Base-by-base conservation (phyloP, 768 basidiomycete genomes). In the Psilocybe subaeruginosa region DNA sequence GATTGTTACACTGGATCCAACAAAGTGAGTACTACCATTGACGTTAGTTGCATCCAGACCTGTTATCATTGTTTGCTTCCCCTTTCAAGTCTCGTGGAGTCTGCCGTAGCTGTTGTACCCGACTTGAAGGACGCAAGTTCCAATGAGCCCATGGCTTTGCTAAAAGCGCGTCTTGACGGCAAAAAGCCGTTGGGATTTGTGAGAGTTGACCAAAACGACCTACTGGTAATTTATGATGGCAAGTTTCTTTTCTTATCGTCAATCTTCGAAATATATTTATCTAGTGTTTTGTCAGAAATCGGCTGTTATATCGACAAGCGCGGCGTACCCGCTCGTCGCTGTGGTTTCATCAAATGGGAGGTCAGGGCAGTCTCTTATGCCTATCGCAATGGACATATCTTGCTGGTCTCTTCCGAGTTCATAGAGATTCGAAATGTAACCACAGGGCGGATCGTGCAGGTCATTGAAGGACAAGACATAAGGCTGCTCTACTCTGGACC, bases 141-240 rank as follows among this genome's bases (percentile, higher is more conserved):
- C 43, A 78, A 78, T 66, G 59, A 75, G 14, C 72, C 81, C 2
- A 75, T 84, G 73, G 71, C 77, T 31, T 70, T 73, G 19, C 81
- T 95, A 54, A 93, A 90, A 74, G 66, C 72, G 12, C 84, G 82
- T 16, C 79, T 88, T 54, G 85, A 87, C 35, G 70, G 70, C 16
- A 77, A 84, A 27, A 90, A 82, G 67, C 83, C 89, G 1, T 77
- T 95, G 3, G 93, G 93, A 5, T 73, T 93, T 35, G 76, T 92
- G 5, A 82, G 85, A 49, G 78, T 79, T 6, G 79, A 80, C 51
- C 68, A 74, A 3, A 72, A 74, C 23, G 90, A 93, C 68, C 74
- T 91, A 19, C 73, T 95, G 63, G 82, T 93, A 11, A 71, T 95
- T 39, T 95, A 89, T 64, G 90, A 95, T 63, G 82, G 92, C 90